These are phyloP conservation scores for Gnaphalium uliginosum DNA, from an alignment of 129 eudicot species.

Conservation along the genomic window DNA sequence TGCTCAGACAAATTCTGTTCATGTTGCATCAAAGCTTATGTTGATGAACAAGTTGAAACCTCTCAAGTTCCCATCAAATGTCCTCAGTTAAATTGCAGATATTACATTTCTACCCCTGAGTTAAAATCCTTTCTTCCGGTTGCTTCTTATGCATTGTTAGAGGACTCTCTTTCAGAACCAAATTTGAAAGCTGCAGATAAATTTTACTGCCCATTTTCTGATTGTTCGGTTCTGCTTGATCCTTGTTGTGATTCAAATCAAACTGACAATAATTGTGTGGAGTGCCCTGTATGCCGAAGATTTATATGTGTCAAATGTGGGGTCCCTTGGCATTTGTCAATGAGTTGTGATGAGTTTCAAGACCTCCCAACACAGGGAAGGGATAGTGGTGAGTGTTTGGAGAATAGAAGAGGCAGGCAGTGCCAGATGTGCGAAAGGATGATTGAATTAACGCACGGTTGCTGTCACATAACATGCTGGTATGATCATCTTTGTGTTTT, in stretches of 20 bases:
- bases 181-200: conserved; percentile 38
- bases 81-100: conserved; percentile 67
- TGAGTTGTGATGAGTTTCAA: conserved; percentile 84
- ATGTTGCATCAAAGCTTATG: conserved; percentile 71
- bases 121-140: conserved; percentile 71
- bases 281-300: conserved; percentile 72
- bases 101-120: conserved; percentile 66
- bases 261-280: conserved; percentile 52
- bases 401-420: conserved; percentile 59
- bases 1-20: conserved; percentile 96
- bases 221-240: conserved; percentile 73
- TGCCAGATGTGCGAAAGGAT: conserved; percentile 72
- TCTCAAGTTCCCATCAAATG: conserved; percentile 71
- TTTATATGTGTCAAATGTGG: conserved; percentile 77
- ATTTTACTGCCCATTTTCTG: conserved; percentile 65
- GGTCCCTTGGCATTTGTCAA: conserved; percentile 76
- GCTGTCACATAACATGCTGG: conserved; percentile 86
- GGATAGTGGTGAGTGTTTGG: conserved; percentile 41
- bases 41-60: conserved; percentile 60
- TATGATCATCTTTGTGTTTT: conserved; percentile 36
- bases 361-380: conserved; percentile 55
- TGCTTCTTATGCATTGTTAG: conserved; percentile 54
- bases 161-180: conserved; percentile 55
- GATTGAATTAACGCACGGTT: conserved; percentile 70
- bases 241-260: conserved; percentile 52